phyloP scores from a whole-genome alignment of 2,329 filamentous ascomycete species.

The Colletotrichum lindemuthianum region DNA sequence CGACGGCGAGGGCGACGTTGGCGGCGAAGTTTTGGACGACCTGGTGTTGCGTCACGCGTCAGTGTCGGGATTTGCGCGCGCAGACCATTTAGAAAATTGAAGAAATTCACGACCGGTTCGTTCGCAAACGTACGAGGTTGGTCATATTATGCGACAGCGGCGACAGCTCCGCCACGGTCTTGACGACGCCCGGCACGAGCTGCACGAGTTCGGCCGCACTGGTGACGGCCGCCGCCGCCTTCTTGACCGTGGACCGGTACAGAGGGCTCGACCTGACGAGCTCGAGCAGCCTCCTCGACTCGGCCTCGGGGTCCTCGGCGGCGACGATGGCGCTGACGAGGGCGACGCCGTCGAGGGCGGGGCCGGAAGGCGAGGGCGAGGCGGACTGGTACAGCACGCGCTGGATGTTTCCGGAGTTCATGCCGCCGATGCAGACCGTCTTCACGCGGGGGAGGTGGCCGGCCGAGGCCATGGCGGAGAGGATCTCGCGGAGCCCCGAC shows the following conservation, averaged over 20 bases:
- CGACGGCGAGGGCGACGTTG: slow-evolving; percentile 85
- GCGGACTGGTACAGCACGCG: slow-evolving; percentile 77
- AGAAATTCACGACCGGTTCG: too few species aligned
- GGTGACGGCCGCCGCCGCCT: slow-evolving; percentile 1
- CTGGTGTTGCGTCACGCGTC: slow-evolving; percentile 40
- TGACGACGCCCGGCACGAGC: slow-evolving; percentile 59
- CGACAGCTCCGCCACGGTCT: slow-evolving; percentile 67
- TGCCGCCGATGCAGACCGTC: slow-evolving; percentile 88
- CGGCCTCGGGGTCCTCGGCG: slow-evolving; percentile 71
- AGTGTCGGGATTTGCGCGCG: not conserved
- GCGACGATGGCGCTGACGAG: slow-evolving; percentile 90
- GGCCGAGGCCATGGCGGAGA: slow-evolving; percentile 65
- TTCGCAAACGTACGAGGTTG: slow-evolving; percentile 69
- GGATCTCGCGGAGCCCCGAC: slow-evolving; percentile 73
- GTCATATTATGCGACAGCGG: slow-evolving; percentile 97
- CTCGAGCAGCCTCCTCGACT: slow-evolving; percentile 67
- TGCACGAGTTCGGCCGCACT: slow-evolving; percentile 39
- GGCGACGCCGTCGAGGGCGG: slow-evolving; percentile 78
- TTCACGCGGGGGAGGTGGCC: slow-evolving; percentile 56
- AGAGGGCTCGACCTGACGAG: slow-evolving; percentile 59
- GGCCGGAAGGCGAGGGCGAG: slow-evolving; percentile 59
- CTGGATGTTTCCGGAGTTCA: slow-evolving; percentile 81
- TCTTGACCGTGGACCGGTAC: slow-evolving; percentile 39
- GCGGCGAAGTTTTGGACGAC: slow-evolving; percentile 95
- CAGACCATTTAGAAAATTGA: not conserved